Conservation (phyloP, 169 alveolate species). For the Plasmodium malariae region DNA sequence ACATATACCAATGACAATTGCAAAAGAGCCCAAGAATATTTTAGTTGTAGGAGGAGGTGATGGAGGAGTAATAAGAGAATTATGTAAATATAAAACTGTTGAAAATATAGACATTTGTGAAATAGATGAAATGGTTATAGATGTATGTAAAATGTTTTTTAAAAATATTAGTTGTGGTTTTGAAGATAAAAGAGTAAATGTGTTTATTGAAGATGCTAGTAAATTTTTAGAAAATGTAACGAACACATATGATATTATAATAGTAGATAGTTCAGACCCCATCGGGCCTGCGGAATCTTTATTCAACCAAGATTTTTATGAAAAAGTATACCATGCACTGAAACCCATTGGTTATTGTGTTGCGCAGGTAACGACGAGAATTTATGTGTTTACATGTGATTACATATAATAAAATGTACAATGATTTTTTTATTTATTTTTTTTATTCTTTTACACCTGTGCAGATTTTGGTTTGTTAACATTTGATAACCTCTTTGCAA, state of each 20-base stretch:
- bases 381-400: background rate
- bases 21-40: constrained; percentile 84
- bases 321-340: constrained; percentile 67
- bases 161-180: constrained; percentile 80
- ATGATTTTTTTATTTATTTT: no score
- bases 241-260: constrained; percentile 83
- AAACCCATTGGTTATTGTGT: constrained; percentile 44
- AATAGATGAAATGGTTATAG: constrained; percentile 86
- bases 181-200: constrained; percentile 85
- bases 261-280: constrained; percentile 87
- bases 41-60: constrained; percentile 91
- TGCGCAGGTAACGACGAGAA: constrained; percentile 11
- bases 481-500: no score
- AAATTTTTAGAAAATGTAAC: constrained; percentile 78
- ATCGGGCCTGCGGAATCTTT: constrained; percentile 84
- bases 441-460: no score
- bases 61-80: constrained; percentile 86
- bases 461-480: no score
- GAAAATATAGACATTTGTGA: constrained; percentile 85
- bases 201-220: constrained; percentile 74
- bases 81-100: constrained; percentile 79
- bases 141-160: constrained; percentile 80
- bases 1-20: constrained; percentile 83
- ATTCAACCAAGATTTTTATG: constrained; percentile 82
- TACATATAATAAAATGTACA: no score